phyloP scores from a whole-genome alignment of 2,329 filamentous ascomycete genomes.

The Colletotrichum sp. region DNA sequence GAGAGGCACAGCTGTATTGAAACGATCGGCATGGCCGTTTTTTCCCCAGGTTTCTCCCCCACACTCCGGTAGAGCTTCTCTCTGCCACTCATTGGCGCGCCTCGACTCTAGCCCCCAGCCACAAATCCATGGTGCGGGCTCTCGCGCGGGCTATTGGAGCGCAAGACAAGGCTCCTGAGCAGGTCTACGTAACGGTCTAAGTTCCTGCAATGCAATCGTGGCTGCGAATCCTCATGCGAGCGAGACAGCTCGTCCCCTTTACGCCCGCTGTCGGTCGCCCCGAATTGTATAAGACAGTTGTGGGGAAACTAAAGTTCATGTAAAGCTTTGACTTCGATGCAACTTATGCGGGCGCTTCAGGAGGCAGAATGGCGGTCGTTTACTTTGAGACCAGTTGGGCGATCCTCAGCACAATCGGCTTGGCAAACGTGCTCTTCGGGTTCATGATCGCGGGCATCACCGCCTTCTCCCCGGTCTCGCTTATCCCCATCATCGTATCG shows the following conservation, averaged over 20 bases:
- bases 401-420: slow-evolving; percentile 47
- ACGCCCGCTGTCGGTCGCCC: not conserved
- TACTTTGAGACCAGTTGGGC: slow-evolving; percentile 49
- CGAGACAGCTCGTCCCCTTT: not conserved
- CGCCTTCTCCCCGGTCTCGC: slow-evolving; percentile 36
- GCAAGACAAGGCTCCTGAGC: not conserved
- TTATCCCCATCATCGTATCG: slow-evolving; percentile 44
- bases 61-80: not conserved
- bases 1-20: not conserved
- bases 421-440: slow-evolving; percentile 42
- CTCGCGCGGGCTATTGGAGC: not conserved
- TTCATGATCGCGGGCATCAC: slow-evolving; percentile 43
- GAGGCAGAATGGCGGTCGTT: slow-evolving; percentile 13
- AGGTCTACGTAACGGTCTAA: not conserved
- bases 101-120: not conserved
- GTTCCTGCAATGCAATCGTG: not conserved
- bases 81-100: not conserved
- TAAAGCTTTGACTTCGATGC: not conserved
- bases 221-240: not conserved
- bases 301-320: not conserved
- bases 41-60: not conserved
- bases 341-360: not conserved
- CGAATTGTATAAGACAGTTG: not conserved
- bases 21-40: not conserved
- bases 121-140: not conserved